These are phyloP conservation scores for Decorospora gaudefroyi DNA, from an alignment of 2,329 filamentous ascomycete species.

Conservation along the genomic window DNA sequence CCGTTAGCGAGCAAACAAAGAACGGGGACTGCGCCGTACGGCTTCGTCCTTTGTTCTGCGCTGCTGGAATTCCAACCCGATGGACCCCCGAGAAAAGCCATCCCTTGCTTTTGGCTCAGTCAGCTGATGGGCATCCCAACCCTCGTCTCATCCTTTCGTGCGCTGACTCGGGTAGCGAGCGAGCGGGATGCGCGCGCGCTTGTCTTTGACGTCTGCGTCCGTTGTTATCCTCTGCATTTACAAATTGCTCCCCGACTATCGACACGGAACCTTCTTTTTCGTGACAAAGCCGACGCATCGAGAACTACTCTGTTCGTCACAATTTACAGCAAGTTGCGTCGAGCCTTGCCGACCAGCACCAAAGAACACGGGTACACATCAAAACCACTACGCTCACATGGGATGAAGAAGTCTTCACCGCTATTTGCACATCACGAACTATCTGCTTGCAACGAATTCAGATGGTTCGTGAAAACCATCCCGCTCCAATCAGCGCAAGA, in stretches of 20 bases:
- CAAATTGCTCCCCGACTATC: conserved; percentile 6
- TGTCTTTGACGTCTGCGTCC: conserved; percentile 16
- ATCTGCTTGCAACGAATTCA: not conserved
- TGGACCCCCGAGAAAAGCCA: conserved; percentile 1
- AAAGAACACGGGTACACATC: no score
- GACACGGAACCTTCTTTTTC: conserved; percentile 4
- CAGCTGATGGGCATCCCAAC: conserved; percentile 15
- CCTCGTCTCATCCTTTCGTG: conserved; percentile 25
- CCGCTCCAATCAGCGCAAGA: conserved; percentile 4
- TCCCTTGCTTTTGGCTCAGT: conserved; percentile 15
- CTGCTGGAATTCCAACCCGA: conserved; percentile 8
- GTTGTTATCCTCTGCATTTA: conserved; percentile 8
- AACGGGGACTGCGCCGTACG: conserved; percentile 23
- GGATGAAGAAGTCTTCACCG: no score
- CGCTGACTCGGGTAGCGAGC: conserved; percentile 21
- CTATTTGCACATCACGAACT: not conserved
- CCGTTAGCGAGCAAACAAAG: conserved; percentile 32
- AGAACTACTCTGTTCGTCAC: not conserved
- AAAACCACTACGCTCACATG: no score
- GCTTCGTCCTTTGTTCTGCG: conserved; percentile 5
- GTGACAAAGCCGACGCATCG: conserved; percentile 6
- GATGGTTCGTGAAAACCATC: not conserved
- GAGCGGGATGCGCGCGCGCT: conserved; percentile 27
- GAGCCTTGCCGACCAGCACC: no score
- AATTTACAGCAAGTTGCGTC: not conserved